Evolutionary conservation across 2,329 filamentous ascomycete genomes (phyloP).

Genomic region (Talaromyces sp.): DNA sequence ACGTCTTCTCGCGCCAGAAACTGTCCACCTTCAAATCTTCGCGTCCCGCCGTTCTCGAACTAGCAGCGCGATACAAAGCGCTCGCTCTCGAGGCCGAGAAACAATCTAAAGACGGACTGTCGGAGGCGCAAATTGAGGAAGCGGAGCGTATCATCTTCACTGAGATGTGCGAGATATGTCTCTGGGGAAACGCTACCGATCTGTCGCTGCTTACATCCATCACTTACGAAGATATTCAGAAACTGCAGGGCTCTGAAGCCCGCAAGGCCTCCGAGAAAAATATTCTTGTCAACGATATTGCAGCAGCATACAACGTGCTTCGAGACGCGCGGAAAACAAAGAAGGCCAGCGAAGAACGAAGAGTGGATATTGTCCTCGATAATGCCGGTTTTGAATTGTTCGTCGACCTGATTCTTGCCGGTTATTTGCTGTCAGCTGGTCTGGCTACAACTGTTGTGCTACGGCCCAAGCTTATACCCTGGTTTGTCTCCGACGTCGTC

Average conservation of each 20-base stretch:
- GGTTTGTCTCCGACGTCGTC: slow-evolving; percentile 96
- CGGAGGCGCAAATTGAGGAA: slow-evolving; percentile 53
- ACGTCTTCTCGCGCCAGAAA: slow-evolving; percentile 87
- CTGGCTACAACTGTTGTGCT: slow-evolving; percentile 84
- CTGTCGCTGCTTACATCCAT: slow-evolving; percentile 85
- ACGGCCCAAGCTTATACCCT: slow-evolving; percentile 91
- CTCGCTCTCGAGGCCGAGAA: slow-evolving; percentile 66
- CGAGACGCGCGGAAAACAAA: slow-evolving; percentile 61
- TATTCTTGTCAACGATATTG: slow-evolving; percentile 83
- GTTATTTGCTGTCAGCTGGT: slow-evolving; percentile 78
- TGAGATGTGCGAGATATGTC: slow-evolving; percentile 93
- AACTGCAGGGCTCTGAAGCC: slow-evolving; percentile 84
- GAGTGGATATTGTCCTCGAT: slow-evolving; percentile 92
- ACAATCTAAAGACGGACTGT: slow-evolving; percentile 36
- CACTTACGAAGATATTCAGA: slow-evolving; percentile 94
- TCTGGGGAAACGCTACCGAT: slow-evolving; percentile 97
- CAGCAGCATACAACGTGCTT: slow-evolving; percentile 66
- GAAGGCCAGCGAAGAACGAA: slow-evolving; percentile 60
- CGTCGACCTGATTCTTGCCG: slow-evolving; percentile 87
- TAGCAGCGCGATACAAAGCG: slow-evolving; percentile 74
- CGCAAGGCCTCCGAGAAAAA: slow-evolving; percentile 86
- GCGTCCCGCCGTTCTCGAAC: slow-evolving; percentile 76
- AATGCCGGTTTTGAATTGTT: slow-evolving; percentile 97
- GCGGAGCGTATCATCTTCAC: slow-evolving; percentile 76
- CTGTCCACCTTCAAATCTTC: slow-evolving; percentile 89